These are phyloP conservation scores for Candida ficus DNA, from an alignment of 805 yeast species.

Conservation along the genomic window DNA sequence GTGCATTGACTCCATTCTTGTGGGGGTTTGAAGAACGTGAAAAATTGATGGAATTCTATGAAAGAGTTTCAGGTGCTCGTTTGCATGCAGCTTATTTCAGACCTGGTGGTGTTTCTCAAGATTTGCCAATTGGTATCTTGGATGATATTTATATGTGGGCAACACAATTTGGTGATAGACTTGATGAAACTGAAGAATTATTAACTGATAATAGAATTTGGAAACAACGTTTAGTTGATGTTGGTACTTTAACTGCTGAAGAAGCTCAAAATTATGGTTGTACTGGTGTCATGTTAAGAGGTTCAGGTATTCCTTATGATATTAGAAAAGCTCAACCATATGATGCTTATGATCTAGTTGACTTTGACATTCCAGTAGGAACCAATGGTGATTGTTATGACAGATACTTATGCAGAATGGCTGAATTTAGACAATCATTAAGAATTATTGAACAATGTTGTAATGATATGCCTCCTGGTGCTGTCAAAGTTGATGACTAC, in stretches of 20 bases:
- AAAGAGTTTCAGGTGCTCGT: slow-evolving; percentile 87
- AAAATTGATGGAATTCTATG: slow-evolving; percentile 88
- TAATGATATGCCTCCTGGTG: slow-evolving; percentile 89
- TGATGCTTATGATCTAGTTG: slow-evolving; percentile 83
- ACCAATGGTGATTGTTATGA: slow-evolving; percentile 87
- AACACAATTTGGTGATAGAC: slow-evolving; percentile 88
- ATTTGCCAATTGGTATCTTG: slow-evolving; percentile 76
- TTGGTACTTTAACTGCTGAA: slow-evolving; percentile 79
- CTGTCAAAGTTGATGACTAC: slow-evolving; percentile 86
- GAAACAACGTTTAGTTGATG: slow-evolving; percentile 79
- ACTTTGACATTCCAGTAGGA: slow-evolving; percentile 85
- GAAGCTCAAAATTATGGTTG: slow-evolving; percentile 79
- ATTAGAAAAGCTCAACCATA: slow-evolving; percentile 83
- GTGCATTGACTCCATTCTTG: slow-evolving; percentile 87
- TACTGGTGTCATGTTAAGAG: slow-evolving; percentile 87
- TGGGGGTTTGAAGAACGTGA: slow-evolving; percentile 96
- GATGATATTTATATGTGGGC: slow-evolving; percentile 97
- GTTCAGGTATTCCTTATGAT: slow-evolving; percentile 85
- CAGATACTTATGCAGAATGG: slow-evolving; percentile 84
- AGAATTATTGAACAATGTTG: slow-evolving; percentile 87
- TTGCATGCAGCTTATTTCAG: slow-evolving; percentile 83
- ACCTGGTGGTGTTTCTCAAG: slow-evolving; percentile 92
- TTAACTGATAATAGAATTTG: slow-evolving; percentile 88
- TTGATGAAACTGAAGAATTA: slow-evolving; percentile 87
- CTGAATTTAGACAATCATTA: slow-evolving; percentile 86